These are phyloP conservation scores for Cyamopsis tetragonoloba DNA, from an alignment of 306 rosid species.

Conservation along the genomic window DNA sequence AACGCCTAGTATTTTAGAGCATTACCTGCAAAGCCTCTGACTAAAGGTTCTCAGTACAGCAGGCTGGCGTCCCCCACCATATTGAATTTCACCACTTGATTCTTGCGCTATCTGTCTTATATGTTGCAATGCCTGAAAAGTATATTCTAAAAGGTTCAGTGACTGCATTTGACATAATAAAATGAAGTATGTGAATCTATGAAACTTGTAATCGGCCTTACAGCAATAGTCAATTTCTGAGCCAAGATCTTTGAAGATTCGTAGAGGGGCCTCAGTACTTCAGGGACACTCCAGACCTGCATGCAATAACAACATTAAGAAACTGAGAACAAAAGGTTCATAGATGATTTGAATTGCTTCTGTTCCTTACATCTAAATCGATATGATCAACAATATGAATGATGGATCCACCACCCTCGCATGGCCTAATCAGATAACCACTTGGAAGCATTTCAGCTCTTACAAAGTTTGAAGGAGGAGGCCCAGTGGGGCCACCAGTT, in stretches of 20 bases:
- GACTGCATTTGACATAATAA: background rate
- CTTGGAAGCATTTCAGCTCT: conserved; percentile 98
- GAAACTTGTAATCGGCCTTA: conserved; percentile 24
- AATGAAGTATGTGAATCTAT: background rate
- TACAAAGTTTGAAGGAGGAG: conserved; percentile 64
- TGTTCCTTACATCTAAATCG: conserved; percentile 73
- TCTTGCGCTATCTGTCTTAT: conserved; percentile 92
- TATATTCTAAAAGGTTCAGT: background rate
- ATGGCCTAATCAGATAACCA: conserved; percentile 86
- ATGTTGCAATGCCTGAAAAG: conserved; percentile 73
- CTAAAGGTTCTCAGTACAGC: conserved; percentile 92
- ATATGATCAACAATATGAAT: conserved; percentile 94
- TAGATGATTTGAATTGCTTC: background rate
- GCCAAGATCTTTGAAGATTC: conserved; percentile 93
- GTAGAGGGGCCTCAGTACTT: conserved; percentile 90
- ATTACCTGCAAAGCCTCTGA: conserved; percentile 85
- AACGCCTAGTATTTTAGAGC: background rate
- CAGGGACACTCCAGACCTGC: conserved; percentile 97
- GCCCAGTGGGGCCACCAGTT: conserved; percentile 84
- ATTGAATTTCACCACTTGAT: conserved; percentile 82
- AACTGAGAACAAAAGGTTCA: background rate
- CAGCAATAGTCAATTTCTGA: conserved; percentile 84
- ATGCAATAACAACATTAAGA: background rate
- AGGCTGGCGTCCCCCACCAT: conserved; percentile 93
- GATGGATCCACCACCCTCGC: conserved; percentile 96